Base-by-base conservation (phyloP, 2,329 filamentous ascomycete species). In the Mycosphaerelloides madeirae region DNA sequence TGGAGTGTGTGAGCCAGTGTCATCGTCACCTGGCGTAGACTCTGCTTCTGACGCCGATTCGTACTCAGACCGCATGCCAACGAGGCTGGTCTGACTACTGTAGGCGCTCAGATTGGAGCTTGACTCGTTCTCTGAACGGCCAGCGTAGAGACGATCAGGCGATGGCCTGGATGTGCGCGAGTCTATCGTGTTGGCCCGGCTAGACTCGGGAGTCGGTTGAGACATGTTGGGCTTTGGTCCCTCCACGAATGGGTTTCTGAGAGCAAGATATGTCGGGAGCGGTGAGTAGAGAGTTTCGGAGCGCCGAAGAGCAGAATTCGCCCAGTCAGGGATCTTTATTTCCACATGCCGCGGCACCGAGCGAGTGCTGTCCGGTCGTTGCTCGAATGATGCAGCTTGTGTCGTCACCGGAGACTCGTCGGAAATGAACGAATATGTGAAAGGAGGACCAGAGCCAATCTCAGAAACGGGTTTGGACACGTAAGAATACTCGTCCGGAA, bases 291-390 rank as follows among this genome's bases (percentile, higher is more conserved):
- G 62, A 62, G 12, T 63, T 56, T 45, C 65, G n/a, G n/a, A 57
- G 41, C 66, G 60, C 58, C 58, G 62, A 44, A 67, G 59, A 49
- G 67, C 57, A 54, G 70, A 68, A 61, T 65, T 57, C 41, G 67
- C 69, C 65, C 65, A 72, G 43, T 65, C 56, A 33, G 70, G 68
- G 50, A 73, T 73, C 48, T 70, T 59, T 56, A 73, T 73, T 62
- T 73, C 69, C 46, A 74, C 71, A 73, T 74, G 69, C 65, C 71
- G 64, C 33, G 60, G 53, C 36, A 49, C 49, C 13, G 46, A 45
- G 20, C 48, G 53, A 38, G 42, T 36, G 36, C 48, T 50, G 19
- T 46, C 31, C 12, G 49, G 38, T 35, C 38, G 53, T 28, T 38
- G 35, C 35, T 47, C 45, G 38, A 35, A 36, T 22, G 43, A 44